Conservation (phyloP, 2,329 filamentous ascomycete species). For the Xylariaceae sp. region DNA sequence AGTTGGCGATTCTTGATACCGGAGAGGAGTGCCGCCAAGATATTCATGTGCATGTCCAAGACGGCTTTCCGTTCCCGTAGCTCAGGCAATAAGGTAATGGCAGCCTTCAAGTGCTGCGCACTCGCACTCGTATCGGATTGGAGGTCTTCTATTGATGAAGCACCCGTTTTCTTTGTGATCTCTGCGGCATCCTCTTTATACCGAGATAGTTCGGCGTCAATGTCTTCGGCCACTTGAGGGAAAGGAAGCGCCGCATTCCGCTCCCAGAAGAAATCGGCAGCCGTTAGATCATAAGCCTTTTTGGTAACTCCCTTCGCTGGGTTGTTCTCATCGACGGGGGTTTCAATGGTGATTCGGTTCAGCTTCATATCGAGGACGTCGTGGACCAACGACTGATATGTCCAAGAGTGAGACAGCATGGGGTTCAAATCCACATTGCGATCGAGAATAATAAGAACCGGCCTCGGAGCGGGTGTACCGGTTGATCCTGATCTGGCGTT, state of each 20-base stretch:
- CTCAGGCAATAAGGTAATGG: constrained; percentile 88
- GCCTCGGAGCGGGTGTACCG: constrained; percentile 66
- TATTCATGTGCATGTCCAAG: constrained; percentile 99
- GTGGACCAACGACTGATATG: constrained; percentile 63
- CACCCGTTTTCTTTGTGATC: constrained; percentile 91
- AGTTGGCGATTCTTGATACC: constrained; percentile 94
- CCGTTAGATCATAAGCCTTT: constrained; percentile 82
- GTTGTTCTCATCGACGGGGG: constrained; percentile 70
- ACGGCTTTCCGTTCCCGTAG: constrained; percentile 86
- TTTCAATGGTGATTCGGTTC: constrained; percentile 91
- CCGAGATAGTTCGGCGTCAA: constrained; percentile 84
- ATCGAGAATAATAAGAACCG: constrained; percentile 89
- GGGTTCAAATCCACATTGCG: constrained; percentile 92
- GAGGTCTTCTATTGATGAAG: constrained; percentile 85
- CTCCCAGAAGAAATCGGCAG: constrained; percentile 94
- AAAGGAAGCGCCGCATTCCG: constrained; percentile 89
- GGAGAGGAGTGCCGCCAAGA: constrained; percentile 66
- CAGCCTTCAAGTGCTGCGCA: constrained; percentile 90
- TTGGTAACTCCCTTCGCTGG: constrained; percentile 71
- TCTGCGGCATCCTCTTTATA: constrained; percentile 95
- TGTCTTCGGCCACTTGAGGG: constrained; percentile 92
- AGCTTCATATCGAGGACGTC: constrained; percentile 73
- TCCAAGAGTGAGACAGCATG: constrained; percentile 98
- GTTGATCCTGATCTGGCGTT: constrained; percentile 53
- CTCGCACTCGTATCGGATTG: constrained; percentile 84